These are phyloP conservation scores for Paralagenidium karlingii DNA, from an alignment of 352 stramenopile genomes.

Conservation along the genomic window DNA sequence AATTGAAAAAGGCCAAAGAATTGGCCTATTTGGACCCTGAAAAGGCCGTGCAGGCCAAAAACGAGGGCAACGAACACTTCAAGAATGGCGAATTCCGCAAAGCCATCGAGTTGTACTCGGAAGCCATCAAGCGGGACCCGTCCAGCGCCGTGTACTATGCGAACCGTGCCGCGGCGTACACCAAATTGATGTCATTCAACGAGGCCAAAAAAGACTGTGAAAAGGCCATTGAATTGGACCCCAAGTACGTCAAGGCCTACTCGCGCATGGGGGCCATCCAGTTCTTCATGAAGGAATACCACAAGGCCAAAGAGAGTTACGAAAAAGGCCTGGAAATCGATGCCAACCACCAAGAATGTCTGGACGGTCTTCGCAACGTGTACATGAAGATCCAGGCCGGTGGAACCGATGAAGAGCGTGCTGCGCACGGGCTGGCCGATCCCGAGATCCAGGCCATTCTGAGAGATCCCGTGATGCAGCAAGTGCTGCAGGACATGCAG, in stretches of 20 bases:
- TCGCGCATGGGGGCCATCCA: conserved; percentile 98
- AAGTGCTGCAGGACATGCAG: conserved; percentile 97
- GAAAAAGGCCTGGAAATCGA: conserved; percentile 93
- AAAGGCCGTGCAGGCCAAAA: conserved; percentile 96
- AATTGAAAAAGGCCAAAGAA: conserved; percentile 92
- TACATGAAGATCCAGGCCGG: conserved; percentile 90
- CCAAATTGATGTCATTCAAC: conserved; percentile 95
- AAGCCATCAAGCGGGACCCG: conserved; percentile 98
- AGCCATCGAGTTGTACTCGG: conserved; percentile 90
- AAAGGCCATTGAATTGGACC: conserved; percentile 96
- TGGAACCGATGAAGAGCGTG: conserved; percentile 93
- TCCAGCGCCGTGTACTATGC: conserved; percentile 97
- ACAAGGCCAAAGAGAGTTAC: conserved; percentile 97
- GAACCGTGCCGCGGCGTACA: conserved; percentile 96
- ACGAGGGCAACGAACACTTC: conserved; percentile 97
- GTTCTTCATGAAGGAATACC: conserved; percentile 99
- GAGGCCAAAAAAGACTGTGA: conserved; percentile 91
- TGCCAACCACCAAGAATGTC: conserved; percentile 90
- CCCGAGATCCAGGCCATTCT: conserved; percentile 98
- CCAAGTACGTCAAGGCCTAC: conserved; percentile 99
- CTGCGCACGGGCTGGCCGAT: conserved; percentile 96
- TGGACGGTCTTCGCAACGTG: conserved; percentile 92
- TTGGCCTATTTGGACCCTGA: conserved; percentile 94
- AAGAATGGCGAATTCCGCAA: conserved; percentile 90
- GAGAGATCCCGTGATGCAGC: conserved; percentile 94